Base-by-base conservation (phyloP, 1,139 yeast species). In the Scheffersomyces titani region DNA sequence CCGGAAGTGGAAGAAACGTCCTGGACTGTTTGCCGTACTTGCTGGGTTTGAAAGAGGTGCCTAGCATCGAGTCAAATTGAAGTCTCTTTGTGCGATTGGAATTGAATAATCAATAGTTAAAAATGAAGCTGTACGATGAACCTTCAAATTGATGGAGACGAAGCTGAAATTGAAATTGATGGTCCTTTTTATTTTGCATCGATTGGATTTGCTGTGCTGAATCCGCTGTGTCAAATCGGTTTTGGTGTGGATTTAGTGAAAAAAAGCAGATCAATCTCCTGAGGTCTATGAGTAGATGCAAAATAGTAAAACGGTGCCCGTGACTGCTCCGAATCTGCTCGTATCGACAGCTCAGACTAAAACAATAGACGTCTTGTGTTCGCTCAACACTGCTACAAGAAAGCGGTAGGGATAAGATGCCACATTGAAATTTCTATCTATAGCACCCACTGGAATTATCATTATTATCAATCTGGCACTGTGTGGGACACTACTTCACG, bases 1-100 rank as follows among this genome's bases (percentile, higher is more conserved):
- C 77, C 4, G 80, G 78, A 50, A 75, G 66, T 1, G 80, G 80
- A 50, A 75, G 63, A 51, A 67, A 68, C 18, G 71, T 65, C 18
- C 60, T 60, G 49, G 60, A 61, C 53, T 58, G 64, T 53, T 61
- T 65, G 54, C 70, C 70, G 56, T 68, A 64, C 56, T 65, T 63
- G 16, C 40, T 30, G 36, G 78, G 78, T 62, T 68, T 72, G 60
- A 74, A 67, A 19, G 44, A 13, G 18, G 47, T 40, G 22, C 51
- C 53, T 16, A 51, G 47, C 53, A 51, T 51, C 40, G 45, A 9
- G 40, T 9, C 16, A 30, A 30, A 30, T 11, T 9, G 40, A 6
- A 30, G 30, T 6, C n/a, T 24, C 9, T 24, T 11, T 24, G 9
- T 6, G 30, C 16, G 51, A 16, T 19, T 19, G 19, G 44, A 51